These are phyloP conservation scores for Lotus japonicus DNA, from an alignment of 306 rosid species.

Conservation along the genomic window DNA sequence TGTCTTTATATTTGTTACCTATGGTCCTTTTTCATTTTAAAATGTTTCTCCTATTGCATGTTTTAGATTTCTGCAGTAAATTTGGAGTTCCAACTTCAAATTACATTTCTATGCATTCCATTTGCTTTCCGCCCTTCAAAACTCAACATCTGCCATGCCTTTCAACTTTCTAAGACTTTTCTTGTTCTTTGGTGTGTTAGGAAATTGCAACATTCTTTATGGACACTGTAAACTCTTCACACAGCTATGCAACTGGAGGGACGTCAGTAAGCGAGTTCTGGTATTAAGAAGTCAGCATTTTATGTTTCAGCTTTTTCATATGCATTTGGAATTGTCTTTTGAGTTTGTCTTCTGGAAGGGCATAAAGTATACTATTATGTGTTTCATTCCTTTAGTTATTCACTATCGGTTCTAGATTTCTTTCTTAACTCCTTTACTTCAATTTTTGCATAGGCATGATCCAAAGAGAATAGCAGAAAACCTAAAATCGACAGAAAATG, in stretches of 20 bases:
- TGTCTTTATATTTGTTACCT: not conserved
- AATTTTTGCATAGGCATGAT: constrained; percentile 40
- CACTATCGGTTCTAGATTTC: not conserved
- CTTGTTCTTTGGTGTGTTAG: constrained; percentile 28
- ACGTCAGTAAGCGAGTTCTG: constrained; percentile 69
- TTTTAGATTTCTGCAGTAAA: not conserved
- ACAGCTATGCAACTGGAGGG: constrained; percentile 90
- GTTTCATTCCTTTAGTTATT: not conserved
- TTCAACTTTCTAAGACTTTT: constrained; percentile 3
- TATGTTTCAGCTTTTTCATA: constrained; percentile 6
- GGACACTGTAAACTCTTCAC: constrained; percentile 74
- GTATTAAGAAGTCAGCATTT: constrained; percentile 30
- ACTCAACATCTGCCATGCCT: not conserved
- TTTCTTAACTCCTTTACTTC: not conserved
- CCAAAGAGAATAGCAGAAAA: constrained; percentile 53
- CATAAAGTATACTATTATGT: not conserved
- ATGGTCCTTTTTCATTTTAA: not conserved
- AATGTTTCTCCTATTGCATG: not conserved
- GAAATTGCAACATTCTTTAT: constrained; percentile 66
- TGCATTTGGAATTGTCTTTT: not conserved
- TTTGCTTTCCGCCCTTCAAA: not conserved
- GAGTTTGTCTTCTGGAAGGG: constrained; percentile 8
- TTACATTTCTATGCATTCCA: not conserved
- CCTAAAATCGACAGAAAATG: constrained; percentile 40
- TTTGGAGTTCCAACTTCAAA: not conserved